Base-by-base conservation (phyloP, 495 filamentous ascomycete species). In the Podospora pseudoanserina region DNA sequence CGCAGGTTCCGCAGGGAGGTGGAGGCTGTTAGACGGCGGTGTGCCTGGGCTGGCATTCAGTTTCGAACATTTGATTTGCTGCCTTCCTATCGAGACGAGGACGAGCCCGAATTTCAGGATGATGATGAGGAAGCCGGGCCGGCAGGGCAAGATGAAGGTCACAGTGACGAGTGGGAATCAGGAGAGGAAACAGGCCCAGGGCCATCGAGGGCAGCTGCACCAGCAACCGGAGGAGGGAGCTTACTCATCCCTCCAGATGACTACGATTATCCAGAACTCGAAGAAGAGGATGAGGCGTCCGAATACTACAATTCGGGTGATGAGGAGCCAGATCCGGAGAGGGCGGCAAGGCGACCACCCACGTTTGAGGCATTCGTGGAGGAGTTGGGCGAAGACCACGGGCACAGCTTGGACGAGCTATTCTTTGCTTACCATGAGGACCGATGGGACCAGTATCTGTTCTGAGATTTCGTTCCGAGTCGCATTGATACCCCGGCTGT, bases 371-470 rank as follows among this genome's bases (percentile, higher is more conserved):
- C 61, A 23, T 78, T 78, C 63, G 19, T 78, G 39, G 54, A 76
- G 60, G 65, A 57, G 13, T 68, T 78, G 2, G 73, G 73, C 18
- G 76, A 77, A n/a, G 75, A 72, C 65, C 76, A 78, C 20, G 76
- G 73, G 13, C 72, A 77, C 58, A 74, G 58, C 67, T 20, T 76
- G 39, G 76, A 78, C 13, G 76, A 78, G 64, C 62, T 78, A 27
- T 78, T 72, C 26, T 77, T 73, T 65, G 76, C 76, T 27, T 78
- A 71, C 27, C 73, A 78, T 32, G 76, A 78, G 60, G 76, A 77
- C 28, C 70, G 76, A 18, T 78, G 76, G 76, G 76, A 78, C 65
- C 74, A 78, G 49, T 78, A 78, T 56, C 68, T 78, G 2, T 78
- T 78, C 55, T 78, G 60, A 44, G 55, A 1, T 26, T 58, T 58